Evolutionary conservation across 2,329 filamentous ascomycete genomes (phyloP).

Genomic region (Nigrospora oryzae): DNA sequence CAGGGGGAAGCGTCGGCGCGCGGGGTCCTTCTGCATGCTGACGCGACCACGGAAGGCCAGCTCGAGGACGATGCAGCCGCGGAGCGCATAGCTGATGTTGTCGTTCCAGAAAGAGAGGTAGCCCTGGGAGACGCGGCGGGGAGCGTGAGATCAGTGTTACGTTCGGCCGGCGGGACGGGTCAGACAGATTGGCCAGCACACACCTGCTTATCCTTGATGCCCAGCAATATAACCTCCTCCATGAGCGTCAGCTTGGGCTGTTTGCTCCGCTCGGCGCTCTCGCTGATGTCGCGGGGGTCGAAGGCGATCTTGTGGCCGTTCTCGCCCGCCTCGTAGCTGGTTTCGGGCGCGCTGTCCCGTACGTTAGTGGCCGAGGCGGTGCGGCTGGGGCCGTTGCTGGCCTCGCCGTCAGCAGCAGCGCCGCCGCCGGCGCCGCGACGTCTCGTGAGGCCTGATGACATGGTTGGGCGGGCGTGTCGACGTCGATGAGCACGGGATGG

Average conservation of each 20-base stretch:
- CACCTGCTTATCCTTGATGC: constrained; percentile 98
- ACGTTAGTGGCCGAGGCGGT: constrained; percentile 43
- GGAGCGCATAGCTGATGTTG: constrained; percentile 96
- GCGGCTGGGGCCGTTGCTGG: constrained; percentile 1
- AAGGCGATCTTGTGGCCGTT: constrained; percentile 99
- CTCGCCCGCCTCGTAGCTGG: constrained; percentile 83
- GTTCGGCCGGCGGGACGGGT: not conserved
- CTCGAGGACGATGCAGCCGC: constrained; percentile 97
- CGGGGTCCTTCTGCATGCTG: constrained; percentile 96
- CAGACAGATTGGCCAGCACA: constrained; percentile 13
- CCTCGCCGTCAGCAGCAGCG: constrained; percentile 12
- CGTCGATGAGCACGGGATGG: no score
- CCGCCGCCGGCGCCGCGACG: constrained; percentile 63
- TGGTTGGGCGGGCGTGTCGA: constrained; percentile 11
- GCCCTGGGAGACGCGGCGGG: constrained; percentile 49
- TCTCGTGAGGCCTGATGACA: constrained; percentile 50
- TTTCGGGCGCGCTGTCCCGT: constrained; percentile 54
- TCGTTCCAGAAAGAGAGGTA: constrained; percentile 99
- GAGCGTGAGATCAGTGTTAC: constrained; percentile 8
- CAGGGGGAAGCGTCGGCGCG: constrained; percentile 82
- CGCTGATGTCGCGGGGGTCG: constrained; percentile 93
- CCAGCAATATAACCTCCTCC: constrained; percentile 94
- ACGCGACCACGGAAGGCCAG: constrained; percentile 91
- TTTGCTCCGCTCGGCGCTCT: constrained; percentile 92
- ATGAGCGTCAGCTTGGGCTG: constrained; percentile 97